Percentiles rank a stretch among this genome's conserved stretches.
Evolutionary conservation across 495 filamentous ascomycete genomes (phyloP).

Genomic region (Annulohypoxylon stygium): DNA sequence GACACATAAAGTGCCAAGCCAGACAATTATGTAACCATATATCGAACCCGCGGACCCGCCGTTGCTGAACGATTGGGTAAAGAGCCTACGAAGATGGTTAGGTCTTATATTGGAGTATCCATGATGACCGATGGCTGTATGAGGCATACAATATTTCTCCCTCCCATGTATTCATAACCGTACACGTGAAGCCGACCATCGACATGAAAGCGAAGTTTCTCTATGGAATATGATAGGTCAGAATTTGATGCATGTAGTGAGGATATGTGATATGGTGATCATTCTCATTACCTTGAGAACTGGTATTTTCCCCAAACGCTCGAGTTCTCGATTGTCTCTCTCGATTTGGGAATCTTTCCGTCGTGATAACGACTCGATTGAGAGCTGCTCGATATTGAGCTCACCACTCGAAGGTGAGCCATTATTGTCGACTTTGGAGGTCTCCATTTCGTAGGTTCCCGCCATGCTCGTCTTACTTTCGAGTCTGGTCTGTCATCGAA

Average conservation of each 20-base stretch:
- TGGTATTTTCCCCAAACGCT: not conserved
- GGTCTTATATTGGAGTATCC: not conserved
- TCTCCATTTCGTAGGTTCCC: not conserved
- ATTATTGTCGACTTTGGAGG: not conserved
- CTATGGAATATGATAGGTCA: constrained; percentile 14
- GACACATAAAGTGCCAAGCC: not conserved
- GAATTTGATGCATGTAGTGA: not conserved
- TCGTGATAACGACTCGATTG: not conserved
- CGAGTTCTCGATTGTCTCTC: not conserved
- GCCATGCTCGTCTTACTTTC: not conserved
- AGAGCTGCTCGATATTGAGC: not conserved
- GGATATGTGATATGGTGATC: not conserved
- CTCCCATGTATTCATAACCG: constrained; percentile 64
- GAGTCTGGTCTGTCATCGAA: not conserved
- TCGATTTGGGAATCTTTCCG: not conserved
- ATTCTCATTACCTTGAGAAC: not conserved
- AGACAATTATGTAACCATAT: not conserved
- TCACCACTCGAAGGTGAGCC: not conserved
- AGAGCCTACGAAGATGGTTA: not conserved
- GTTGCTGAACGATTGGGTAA: not conserved
- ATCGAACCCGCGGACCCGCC: not conserved
- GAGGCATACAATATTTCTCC: constrained; percentile 24
- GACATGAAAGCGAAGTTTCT: constrained; percentile 61
- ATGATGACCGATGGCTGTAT: not conserved
- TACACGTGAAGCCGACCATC: constrained; percentile 61